Percentiles rank a stretch among this genome's conserved stretches.
These are phyloP conservation scores for Neurospora sp. DNA, from an alignment of 495 filamentous ascomycete genomes.

Conservation along the genomic window DNA sequence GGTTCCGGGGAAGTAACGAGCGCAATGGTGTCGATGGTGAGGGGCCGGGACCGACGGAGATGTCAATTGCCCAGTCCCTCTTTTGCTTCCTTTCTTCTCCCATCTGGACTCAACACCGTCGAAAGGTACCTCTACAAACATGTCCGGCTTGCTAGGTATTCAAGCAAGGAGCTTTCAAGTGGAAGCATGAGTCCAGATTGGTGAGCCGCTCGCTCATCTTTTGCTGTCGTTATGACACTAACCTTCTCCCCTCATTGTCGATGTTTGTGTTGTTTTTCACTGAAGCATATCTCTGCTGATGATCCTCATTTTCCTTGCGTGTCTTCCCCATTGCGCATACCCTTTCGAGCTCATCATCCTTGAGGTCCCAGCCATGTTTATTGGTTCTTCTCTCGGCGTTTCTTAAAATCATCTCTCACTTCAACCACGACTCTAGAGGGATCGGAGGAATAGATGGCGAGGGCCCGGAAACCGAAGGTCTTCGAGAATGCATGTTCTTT, in stretches of 20 bases:
- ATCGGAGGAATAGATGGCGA: not conserved
- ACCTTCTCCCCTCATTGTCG: not conserved
- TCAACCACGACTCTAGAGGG: not conserved
- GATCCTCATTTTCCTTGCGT: not conserved
- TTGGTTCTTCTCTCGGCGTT: not conserved
- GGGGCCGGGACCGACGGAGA: not conserved
- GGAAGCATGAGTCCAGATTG: not conserved
- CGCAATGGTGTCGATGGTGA: not conserved
- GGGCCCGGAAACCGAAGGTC: not conserved
- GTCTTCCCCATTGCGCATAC: not conserved
- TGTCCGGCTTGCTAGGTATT: not conserved
- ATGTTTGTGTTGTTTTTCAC: not conserved
- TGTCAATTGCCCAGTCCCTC: not conserved
- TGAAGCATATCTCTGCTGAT: not conserved
- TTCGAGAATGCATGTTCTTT: not conserved
- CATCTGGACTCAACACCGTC: too few relatives aligned
- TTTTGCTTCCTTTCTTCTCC: not conserved
- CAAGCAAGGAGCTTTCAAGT: not conserved
- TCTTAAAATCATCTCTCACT: not conserved
- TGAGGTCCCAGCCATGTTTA: not conserved
- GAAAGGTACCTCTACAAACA: not conserved
- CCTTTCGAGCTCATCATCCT: not conserved
- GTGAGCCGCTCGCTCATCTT: not conserved
- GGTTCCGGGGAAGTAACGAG: not conserved
- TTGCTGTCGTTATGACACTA: not conserved